Evolutionary conservation across 345 rosid genomes (phyloP).

Genomic region (Eucalyptus melliodora): DNA sequence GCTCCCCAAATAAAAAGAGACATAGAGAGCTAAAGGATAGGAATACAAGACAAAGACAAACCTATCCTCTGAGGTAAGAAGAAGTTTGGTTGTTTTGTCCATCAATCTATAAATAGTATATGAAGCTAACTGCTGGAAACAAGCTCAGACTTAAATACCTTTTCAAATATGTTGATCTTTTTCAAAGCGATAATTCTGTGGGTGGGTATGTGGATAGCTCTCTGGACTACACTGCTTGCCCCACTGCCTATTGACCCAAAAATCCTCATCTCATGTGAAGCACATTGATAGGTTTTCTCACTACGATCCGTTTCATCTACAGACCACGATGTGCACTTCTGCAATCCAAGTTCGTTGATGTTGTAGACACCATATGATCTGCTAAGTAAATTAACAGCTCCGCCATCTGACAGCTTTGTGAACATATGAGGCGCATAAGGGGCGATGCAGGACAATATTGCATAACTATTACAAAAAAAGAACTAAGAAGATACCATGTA

Average conservation of each 20-base stretch:
- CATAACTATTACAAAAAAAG: neutral
- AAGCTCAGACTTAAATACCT: constrained; percentile 19
- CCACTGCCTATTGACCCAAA: constrained; percentile 95
- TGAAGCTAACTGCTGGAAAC: neutral
- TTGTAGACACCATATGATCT: constrained; percentile 96
- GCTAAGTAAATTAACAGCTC: constrained; percentile 83
- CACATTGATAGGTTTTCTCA: constrained; percentile 77
- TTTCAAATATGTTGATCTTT: constrained; percentile 84
- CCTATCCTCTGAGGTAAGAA: neutral
- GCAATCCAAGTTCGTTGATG: constrained; percentile 83
- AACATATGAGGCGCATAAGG: neutral
- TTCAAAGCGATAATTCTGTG: constrained; percentile 85
- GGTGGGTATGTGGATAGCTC: constrained; percentile 87
- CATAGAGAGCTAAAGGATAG: neutral
- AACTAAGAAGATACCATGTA: constrained; percentile 34
- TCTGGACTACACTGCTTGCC: constrained; percentile 96
- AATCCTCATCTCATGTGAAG: constrained; percentile 84
- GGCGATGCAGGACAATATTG: neutral
- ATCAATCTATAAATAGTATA: neutral
- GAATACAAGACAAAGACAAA: neutral
- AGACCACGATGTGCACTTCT: constrained; percentile 58
- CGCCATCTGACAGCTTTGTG: constrained; percentile 76
- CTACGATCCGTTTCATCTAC: constrained; percentile 42
- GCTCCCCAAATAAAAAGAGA: neutral
- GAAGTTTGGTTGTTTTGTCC: neutral